These are phyloP conservation scores for Pestalotiopsis sp. DNA, from an alignment of 2,329 filamentous ascomycete species.

Conservation along the genomic window DNA sequence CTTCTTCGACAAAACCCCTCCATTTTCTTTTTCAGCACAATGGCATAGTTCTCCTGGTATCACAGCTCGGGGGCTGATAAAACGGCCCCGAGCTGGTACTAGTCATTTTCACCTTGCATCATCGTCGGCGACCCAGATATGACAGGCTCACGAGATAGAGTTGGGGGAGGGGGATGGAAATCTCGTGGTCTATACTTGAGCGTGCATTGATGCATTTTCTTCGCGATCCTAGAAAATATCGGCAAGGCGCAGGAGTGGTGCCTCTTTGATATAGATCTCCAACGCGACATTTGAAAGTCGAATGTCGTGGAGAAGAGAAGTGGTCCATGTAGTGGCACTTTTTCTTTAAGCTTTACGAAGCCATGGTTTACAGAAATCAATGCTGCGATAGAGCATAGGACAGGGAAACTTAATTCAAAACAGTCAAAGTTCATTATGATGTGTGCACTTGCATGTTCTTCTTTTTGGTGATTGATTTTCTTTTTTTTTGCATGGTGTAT, in stretches of 20 bases:
- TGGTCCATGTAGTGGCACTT: not conserved
- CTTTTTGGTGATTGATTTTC: not conserved
- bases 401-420: not conserved
- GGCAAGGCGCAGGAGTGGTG: not conserved
- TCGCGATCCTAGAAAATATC: not conserved
- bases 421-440: not conserved
- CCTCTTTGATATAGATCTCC: not conserved
- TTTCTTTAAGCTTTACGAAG: too few species aligned
- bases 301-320: not conserved
- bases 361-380: too few species aligned
- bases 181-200: not conserved
- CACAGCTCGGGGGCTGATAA: not conserved
- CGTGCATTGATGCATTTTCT: not conserved
- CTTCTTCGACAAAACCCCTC: not conserved
- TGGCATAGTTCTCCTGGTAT: not conserved
- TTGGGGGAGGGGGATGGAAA: not conserved
- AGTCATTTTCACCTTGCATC: not conserved
- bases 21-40: not conserved
- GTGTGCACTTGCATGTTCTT: not conserved
- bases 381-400: not conserved
- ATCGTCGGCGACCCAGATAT: not conserved
- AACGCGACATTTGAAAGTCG: not conserved
- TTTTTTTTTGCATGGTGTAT: not conserved
- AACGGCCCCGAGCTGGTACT: not conserved
- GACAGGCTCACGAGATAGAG: not conserved